Base-by-base conservation (phyloP, 495 filamentous ascomycete species). In the Cercophora sp. region DNA sequence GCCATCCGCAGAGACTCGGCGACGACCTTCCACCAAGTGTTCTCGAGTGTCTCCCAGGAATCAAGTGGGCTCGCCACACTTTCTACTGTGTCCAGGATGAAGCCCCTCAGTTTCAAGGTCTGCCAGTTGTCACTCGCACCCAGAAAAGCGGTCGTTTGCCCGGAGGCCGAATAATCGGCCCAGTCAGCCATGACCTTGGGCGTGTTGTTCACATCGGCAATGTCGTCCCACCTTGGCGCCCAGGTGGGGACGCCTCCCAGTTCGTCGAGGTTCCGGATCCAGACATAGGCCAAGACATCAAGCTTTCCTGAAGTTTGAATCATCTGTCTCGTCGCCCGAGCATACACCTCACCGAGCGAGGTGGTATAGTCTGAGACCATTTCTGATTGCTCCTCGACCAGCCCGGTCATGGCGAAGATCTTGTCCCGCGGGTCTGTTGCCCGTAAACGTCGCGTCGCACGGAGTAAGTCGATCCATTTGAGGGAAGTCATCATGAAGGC, bases 341-440 rank as follows among this genome's bases (percentile, higher is more conserved):
- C 36, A 18, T 39, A 39, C 2, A n/a, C n/a, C 36, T 39, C 36
- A 18, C 36, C 36, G n/a, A 39, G 2, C 3, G 36, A 3, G 5
- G 36, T 20, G 1, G 36, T 20, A 18, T 39, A 39, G 36, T 39
- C n/a, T 15, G 36, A 39, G 2, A 4, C 15, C 8, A 39, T 15
- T 2, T 19, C 36, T 39, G 29, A 32, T 13, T 39, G 20, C 6
- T 32, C 45, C 18, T 35, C 31, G 16, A 31, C 26, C 13, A 48
- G 3, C 3, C 45, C 26, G n/a, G 36, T 22, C 15, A 48, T 26
- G 18, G 45, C 45, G 23, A 48, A 48, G 27, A 48, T 32, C 16
- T 48, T 48, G 29, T 48, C 45, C 15, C 45, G 18, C 0, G 29
- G 45, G 15, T 48, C 45, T 4, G 45, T 48, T 1, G 45, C 45